A percentile compares a stretch with the other conserved stretches of the same genome.
Evolutionary conservation across 1,139 yeast genomes (phyloP).

Genomic region (Hansenula lynferdii): DNA sequence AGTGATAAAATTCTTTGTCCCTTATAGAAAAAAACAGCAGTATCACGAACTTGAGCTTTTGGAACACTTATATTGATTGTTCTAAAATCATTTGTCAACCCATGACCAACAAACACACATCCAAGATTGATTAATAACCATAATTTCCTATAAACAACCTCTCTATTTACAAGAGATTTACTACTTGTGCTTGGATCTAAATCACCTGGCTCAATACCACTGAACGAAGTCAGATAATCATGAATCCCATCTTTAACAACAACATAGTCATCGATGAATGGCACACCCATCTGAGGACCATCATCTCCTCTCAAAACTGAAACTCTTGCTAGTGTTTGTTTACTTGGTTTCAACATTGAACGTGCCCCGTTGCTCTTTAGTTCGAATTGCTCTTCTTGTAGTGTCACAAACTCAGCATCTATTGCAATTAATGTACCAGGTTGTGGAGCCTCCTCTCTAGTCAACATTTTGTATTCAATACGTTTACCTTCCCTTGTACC

Average conservation of each 20-base stretch:
- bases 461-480: constrained; percentile 61
- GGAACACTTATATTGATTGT: constrained; percentile 93
- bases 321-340: constrained; percentile 78
- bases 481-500: constrained; percentile 55
- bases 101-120: constrained; percentile 94
- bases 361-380: constrained; percentile 67
- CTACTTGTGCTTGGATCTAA: constrained; percentile 65
- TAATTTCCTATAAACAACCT: constrained; percentile 79
- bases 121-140: constrained; percentile 90
- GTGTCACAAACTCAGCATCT: constrained; percentile 93
- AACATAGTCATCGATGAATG: constrained; percentile 93
- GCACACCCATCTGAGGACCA: constrained; percentile 61
- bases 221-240: constrained; percentile 83
- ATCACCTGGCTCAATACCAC: constrained; percentile 94
- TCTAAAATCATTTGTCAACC: constrained; percentile 84
- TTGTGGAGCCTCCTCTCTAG: constrained; percentile 63
- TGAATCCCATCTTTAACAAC: constrained; percentile 66
- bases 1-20: constrained; percentile 78
- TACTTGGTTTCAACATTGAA: constrained; percentile 67
- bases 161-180: constrained; percentile 71
- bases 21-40: constrained; percentile 72
- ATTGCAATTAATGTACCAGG: constrained; percentile 82
- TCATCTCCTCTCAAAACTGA: constrained; percentile 79
- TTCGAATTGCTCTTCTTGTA: constrained; percentile 78
- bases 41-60: constrained; percentile 77